Evolutionary conservation across 2,329 filamentous ascomycete genomes (phyloP).

Genomic region (Ophiostoma sp.): DNA sequence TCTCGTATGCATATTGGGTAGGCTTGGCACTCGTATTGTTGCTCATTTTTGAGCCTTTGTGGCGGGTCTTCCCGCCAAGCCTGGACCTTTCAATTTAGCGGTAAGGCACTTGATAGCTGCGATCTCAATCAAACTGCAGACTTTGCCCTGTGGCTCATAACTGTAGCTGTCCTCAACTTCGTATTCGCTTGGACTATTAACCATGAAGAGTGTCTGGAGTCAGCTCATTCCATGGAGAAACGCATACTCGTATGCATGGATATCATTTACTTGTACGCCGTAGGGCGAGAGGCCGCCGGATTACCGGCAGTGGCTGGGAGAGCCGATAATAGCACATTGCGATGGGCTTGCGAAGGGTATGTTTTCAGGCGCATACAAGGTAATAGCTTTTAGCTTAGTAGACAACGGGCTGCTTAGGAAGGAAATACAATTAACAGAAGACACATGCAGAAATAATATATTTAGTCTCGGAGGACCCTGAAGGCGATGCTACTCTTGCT

Average conservation of each 20-base stretch:
- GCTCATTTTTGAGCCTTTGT: neutral
- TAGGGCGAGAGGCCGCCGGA: neutral
- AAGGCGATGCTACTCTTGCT: neutral
- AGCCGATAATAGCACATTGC: neutral
- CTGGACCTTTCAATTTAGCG: neutral
- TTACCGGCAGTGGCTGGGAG: neutral
- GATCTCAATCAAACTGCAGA: neutral
- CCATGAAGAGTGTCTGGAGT: neutral
- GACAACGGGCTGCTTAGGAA: neutral
- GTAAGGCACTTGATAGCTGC: neutral
- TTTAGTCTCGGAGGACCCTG: neutral
- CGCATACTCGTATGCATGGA: no score
- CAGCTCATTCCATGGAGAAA: no score
- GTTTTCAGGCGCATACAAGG: neutral
- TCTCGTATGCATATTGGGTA: neutral
- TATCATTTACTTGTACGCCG: no score
- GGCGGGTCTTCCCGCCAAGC: slow-evolving; percentile 14
- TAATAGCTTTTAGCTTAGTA: neutral
- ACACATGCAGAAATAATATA: no score
- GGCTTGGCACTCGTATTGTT: slow-evolving; percentile 14
- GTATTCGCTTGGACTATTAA: neutral
- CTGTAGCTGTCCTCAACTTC: no score
- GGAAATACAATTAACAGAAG: neutral
- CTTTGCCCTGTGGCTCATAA: no score
- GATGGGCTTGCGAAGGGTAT: neutral